Evolutionary conservation across 805 yeast species (phyloP).

Genomic region (Nakazawaea holstii): DNA sequence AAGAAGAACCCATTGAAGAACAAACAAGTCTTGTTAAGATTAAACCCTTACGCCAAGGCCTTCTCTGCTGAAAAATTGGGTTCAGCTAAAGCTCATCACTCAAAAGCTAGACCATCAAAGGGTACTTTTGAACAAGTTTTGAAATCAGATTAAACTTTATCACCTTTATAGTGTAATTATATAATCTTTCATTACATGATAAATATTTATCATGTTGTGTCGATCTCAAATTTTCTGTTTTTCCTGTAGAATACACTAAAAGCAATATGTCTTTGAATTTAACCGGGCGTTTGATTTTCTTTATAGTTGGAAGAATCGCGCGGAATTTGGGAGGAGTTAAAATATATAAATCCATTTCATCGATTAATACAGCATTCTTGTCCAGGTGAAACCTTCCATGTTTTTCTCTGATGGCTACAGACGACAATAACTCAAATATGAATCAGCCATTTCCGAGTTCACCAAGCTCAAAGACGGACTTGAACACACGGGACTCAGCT

Average conservation of each 20-base stretch:
- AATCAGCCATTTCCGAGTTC: neutral
- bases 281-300: no score
- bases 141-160: conserved; percentile 47
- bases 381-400: no score
- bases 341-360: neutral
- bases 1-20: conserved; percentile 99
- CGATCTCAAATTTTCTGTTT: neutral
- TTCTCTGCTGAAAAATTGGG: conserved; percentile 89
- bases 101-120: conserved; percentile 63
- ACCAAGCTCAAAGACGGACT: neutral
- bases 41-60: conserved; percentile 99
- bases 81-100: conserved; percentile 66
- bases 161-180: neutral
- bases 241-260: no score
- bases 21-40: conserved; percentile 96
- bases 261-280: no score
- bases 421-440: neutral
- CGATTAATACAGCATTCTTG: neutral
- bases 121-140: conserved; percentile 65
- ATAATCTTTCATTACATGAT: neutral
- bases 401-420: neutral
- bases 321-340: no score
- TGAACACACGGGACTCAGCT: no score
- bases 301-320: no score
- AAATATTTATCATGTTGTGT: neutral